Conservation (phyloP, 768 basidiomycete genomes). For the Hygrophoropsis aurantiaca region DNA sequence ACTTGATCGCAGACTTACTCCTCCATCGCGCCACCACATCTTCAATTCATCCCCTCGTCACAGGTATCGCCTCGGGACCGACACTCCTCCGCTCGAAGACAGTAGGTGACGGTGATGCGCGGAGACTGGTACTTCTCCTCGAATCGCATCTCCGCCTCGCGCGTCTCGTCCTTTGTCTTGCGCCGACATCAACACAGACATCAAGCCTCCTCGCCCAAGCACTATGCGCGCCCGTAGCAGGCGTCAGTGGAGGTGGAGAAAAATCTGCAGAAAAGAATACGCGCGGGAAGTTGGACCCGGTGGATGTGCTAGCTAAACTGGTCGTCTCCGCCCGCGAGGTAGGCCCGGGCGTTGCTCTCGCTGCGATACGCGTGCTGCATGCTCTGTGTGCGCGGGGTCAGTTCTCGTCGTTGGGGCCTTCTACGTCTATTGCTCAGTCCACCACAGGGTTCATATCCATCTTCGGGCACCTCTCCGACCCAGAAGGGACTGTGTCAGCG, state of each 20-base stretch:
- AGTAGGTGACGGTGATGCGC: slow-evolving; percentile 70
- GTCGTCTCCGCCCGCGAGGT: no score
- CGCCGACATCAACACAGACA: slow-evolving; percentile 45
- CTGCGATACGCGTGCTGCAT: slow-evolving; percentile 67
- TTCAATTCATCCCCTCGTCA: slow-evolving; percentile 78
- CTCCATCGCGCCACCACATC: slow-evolving; percentile 75
- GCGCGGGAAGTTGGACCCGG: slow-evolving; percentile 59
- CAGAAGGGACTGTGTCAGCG: slow-evolving; percentile 66
- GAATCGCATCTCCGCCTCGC: slow-evolving; percentile 64
- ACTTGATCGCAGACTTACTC: slow-evolving; percentile 66
- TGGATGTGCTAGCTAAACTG: slow-evolving; percentile 76
- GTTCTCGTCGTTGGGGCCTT: no score
- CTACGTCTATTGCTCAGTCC: slow-evolving; percentile 62
- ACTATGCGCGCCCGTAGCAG: slow-evolving; percentile 61
- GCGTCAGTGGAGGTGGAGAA: slow-evolving; percentile 41
- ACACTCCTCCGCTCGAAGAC: slow-evolving; percentile 63
- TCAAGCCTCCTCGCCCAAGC: slow-evolving; percentile 74
- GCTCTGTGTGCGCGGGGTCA: slow-evolving; percentile 62
- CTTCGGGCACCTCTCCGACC: slow-evolving; percentile 74
- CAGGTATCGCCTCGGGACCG: slow-evolving; percentile 61
- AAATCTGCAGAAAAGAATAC: no score
- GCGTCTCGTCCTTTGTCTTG: slow-evolving; percentile 63
- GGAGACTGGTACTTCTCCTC: slow-evolving; percentile 66
- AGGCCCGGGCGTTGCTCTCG: slow-evolving; percentile 59
- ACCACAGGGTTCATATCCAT: slow-evolving; percentile 73